phyloP scores from a whole-genome alignment of 352 stramenopile species.

The Phytophthora citrophthora region DNA sequence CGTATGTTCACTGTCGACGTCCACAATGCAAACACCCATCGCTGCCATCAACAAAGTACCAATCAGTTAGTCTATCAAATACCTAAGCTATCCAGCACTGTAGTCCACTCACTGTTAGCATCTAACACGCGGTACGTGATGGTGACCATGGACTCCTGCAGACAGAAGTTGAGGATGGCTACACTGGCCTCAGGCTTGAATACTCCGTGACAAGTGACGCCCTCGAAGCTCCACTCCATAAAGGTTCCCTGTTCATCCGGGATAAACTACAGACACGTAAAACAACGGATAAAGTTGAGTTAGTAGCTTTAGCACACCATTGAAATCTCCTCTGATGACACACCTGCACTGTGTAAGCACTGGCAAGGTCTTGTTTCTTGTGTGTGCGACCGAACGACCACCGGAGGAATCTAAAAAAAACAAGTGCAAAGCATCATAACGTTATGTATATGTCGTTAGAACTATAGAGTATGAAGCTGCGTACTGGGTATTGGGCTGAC shows the following conservation, averaged over 20 bases:
- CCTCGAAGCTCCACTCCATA: constrained; percentile 89
- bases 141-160: constrained; percentile 86
- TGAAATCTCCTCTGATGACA: neutral
- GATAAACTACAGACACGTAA: constrained; percentile 60
- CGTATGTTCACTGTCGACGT: constrained; percentile 85
- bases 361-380: constrained; percentile 74
- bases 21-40: constrained; percentile 86
- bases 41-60: constrained; percentile 38
- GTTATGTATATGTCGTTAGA: neutral
- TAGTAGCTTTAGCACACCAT: too few relatives aligned
- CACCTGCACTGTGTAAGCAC: constrained; percentile 84
- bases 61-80: neutral
- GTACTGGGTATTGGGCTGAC: constrained; percentile 78
- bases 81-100: neutral
- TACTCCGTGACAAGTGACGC: constrained; percentile 81
- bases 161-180: constrained; percentile 84
- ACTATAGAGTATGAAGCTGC: neutral
- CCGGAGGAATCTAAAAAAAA: constrained; percentile 81
- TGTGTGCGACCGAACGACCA: constrained; percentile 82
- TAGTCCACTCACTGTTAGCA: constrained; percentile 64
- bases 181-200: constrained; percentile 84
- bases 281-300: too few relatives aligned
- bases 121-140: constrained; percentile 86
- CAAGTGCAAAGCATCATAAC: neutral
- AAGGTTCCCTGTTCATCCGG: constrained; percentile 79